Evolutionary conservation across 768 basidiomycete species (phyloP).

Genomic region (Arthromyces matolae): DNA sequence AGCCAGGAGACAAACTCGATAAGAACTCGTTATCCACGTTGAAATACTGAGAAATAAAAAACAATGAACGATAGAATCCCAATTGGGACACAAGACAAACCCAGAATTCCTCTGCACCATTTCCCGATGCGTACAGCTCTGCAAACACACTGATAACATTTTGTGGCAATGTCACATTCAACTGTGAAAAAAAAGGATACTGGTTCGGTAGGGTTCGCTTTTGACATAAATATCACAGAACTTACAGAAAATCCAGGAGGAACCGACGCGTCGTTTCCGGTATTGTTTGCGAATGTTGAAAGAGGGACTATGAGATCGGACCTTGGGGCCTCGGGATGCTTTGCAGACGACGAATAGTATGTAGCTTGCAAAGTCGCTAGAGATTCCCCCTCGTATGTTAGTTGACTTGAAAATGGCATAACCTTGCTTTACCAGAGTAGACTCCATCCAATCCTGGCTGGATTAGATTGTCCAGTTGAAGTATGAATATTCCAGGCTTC

Average conservation of each 20-base stretch:
- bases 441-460: constrained; percentile 54
- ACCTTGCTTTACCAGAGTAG: constrained; percentile 53
- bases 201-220: background rate
- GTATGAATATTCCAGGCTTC: constrained; percentile 62
- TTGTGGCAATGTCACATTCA: constrained; percentile 64
- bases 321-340: constrained; percentile 52
- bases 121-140: constrained; percentile 66
- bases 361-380: constrained; percentile 67
- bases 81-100: constrained; percentile 28
- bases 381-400: too few species aligned
- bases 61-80: background rate
- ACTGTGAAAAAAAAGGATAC: constrained; percentile 29
- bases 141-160: constrained; percentile 66
- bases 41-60: constrained; percentile 48
- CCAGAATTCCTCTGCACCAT: constrained; percentile 68
- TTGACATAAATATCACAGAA: too few species aligned
- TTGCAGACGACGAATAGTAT: constrained; percentile 56
- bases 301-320: constrained; percentile 68
- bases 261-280: constrained; percentile 66
- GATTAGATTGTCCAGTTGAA: constrained; percentile 70
- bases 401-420: background rate
- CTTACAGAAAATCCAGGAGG: constrained; percentile 68
- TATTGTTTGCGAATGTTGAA: constrained; percentile 57
- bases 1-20: constrained; percentile 43
- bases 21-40: constrained; percentile 62